Conservation (phyloP, 495 filamentous ascomycete genomes). For the Trichoderma reesei region DNA sequence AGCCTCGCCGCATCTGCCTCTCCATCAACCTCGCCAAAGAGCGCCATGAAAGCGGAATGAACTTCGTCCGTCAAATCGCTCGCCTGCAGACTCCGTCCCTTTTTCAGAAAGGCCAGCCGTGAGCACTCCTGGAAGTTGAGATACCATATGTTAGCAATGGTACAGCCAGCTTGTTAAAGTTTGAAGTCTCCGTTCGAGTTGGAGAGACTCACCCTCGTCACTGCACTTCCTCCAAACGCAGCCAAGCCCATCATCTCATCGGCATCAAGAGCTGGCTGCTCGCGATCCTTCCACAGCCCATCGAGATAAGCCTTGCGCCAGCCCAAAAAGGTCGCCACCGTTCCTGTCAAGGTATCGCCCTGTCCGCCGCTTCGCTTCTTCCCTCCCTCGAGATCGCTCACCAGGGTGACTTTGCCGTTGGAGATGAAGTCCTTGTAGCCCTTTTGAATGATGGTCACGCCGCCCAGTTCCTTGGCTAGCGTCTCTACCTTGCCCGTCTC, state of each 20-base stretch:
- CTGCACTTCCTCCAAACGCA: conserved; percentile 74
- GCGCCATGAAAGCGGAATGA: conserved; percentile 64
- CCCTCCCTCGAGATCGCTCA: conserved; percentile 68
- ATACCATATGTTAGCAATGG: no score
- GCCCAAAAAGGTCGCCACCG: conserved; percentile 75
- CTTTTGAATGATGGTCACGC: conserved; percentile 87
- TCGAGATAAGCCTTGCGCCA: conserved; percentile 84
- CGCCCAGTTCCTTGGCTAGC: conserved; percentile 68
- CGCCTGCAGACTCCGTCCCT: conserved; percentile 83
- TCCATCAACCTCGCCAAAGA: conserved; percentile 52
- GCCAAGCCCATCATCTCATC: conserved; percentile 65
- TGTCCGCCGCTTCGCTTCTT: conserved; percentile 88
- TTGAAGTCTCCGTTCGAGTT: background rate
- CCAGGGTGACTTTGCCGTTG: conserved; percentile 64
- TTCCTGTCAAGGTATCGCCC: conserved; percentile 90
- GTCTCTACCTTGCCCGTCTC: conserved; percentile 53
- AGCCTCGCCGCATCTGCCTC: conserved; percentile 12
- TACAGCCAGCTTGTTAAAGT: no score
- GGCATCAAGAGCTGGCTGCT: conserved; percentile 37
- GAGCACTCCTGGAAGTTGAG: conserved; percentile 57
- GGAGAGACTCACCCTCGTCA: conserved; percentile 56
- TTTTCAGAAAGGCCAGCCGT: conserved; percentile 73
- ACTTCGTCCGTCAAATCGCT: conserved; percentile 92
- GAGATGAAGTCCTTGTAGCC: conserved; percentile 76
- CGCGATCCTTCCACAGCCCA: conserved; percentile 64